A percentile compares a stretch with the other conserved stretches of the same genome.
These are phyloP conservation scores for Populus ilicifolia DNA, from an alignment of 345 rosid genomes.

Conservation along the genomic window DNA sequence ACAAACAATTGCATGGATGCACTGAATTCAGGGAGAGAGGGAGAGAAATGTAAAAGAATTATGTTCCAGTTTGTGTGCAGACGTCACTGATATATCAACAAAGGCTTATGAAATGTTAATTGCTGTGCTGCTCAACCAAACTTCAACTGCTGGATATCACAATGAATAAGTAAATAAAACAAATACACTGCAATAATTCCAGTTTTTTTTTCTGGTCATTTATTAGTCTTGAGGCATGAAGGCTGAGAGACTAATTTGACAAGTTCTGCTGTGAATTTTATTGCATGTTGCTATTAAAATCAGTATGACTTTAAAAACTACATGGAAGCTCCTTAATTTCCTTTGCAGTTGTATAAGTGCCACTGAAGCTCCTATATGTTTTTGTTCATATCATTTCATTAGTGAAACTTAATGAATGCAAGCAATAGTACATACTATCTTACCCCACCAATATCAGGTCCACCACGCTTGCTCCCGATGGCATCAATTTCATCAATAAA, in stretches of 20 bases:
- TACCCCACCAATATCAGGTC: constrained; percentile 98
- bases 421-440: constrained; percentile 20
- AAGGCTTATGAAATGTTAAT: no score
- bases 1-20: constrained; percentile 13
- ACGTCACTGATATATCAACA: no score
- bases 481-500: constrained; percentile 99
- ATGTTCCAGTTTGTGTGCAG: not conserved
- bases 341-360: not conserved
- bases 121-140: no score
- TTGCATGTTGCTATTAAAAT: not conserved
- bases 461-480: constrained; percentile 96
- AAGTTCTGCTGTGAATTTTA: not conserved
- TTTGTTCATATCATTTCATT: not conserved
- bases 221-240: no score
- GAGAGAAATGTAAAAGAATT: no score
- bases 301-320: not conserved
- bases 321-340: not conserved
- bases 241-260: not conserved
- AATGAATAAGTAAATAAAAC: no score
- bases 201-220: no score
- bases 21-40: not conserved
- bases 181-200: no score
- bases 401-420: not conserved
- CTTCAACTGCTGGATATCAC: no score
- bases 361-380: not conserved